Evolutionary conservation across 768 basidiomycete species (phyloP), one percentile per base, ranked within the genome.

Genomic region (Phanerochaete sordida): DNA sequence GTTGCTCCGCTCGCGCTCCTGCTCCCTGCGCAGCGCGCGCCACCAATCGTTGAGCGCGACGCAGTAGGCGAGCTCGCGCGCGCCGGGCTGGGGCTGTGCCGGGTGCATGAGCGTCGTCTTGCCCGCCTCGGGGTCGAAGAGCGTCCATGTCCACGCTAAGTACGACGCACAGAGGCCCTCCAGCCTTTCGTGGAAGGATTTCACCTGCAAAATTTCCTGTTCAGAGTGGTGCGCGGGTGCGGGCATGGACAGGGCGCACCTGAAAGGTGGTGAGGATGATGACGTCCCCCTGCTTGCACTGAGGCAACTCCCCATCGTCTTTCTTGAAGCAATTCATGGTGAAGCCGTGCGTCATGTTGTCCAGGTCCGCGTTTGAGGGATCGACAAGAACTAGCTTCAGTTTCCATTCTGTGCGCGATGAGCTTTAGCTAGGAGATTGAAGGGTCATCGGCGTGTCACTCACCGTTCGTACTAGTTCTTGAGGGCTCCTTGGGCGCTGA

Each of bases 131-230:
- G 77, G 73, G 35, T 80, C 77, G 53, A 80, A 88, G 30, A 84
- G 74, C 3, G 81, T 81, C 86, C 86, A 88, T 31, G 74, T 73
- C 55, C 85, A 67, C 60, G 70, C 77, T 64, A 81, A 75, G 27
- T 70, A 45, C 55, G 81, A 82, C 1, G 83, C 55, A 13, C 65
- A 85, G 0, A 74, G 70, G 19, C 79, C 81, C n/a, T 67, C 71
- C 2, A 70, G 1, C 6, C 4, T 30, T 1, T 75, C 75, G 2
- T 71, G 39, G 51, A 67, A 79, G 2, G 1, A 2, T 15, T 15
- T 19, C 4, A 51, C 50, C 50, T 51, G 31, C 13, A 35, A n/a
- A n/a, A n/a, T n/a, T n/a, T n/a, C n/a, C n/a, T n/a, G n/a, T n/a
- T 33, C 9, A 26, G 47, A 43, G 15, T 49, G 21, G 6, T 12